Percentiles rank a stretch among this genome's conserved stretches.
phyloP scores from a whole-genome alignment of 257 asterid species.

The Paulownia fortunei region DNA sequence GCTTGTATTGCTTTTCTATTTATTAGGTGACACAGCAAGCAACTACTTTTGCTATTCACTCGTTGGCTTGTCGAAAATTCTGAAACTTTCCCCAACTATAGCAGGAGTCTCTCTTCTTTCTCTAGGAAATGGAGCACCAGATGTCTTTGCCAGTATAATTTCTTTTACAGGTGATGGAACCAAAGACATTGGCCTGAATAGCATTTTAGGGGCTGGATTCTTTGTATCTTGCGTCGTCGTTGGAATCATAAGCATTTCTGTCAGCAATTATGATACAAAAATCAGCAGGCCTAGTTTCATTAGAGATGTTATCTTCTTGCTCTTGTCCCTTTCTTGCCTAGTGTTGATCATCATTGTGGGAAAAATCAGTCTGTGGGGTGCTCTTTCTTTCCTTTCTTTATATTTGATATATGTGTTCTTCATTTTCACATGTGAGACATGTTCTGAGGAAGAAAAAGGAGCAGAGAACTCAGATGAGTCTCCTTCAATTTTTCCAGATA shows the following conservation, averaged over 20 bases:
- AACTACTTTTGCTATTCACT: background rate
- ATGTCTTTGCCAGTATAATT: no score
- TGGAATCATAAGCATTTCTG: no score
- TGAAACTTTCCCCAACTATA: background rate
- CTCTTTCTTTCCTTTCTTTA: slow-evolving; percentile 33
- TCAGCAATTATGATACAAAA: no score
- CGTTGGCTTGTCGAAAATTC: background rate
- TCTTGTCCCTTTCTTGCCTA: background rate
- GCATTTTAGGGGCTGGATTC: no score
- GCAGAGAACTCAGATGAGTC: no score
- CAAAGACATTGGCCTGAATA: no score
- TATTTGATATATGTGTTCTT: slow-evolving; percentile 26
- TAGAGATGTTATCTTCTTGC: no score
- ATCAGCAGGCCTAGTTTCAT: background rate
- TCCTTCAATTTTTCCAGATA: no score
- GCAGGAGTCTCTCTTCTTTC: background rate
- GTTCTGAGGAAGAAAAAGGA: background rate
- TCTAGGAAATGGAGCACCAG: no score
- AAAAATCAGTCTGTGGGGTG: slow-evolving; percentile 37
- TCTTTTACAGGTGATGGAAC: no score
- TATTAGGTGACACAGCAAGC: slow-evolving; percentile 45
- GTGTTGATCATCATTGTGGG: slow-evolving; percentile 27
- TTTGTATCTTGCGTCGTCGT: no score
- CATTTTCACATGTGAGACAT: background rate
- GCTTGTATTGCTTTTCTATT: no score